Evolutionary conservation across 257 asterid genomes (phyloP).

Genomic region (Gynochthodes officinalis): DNA sequence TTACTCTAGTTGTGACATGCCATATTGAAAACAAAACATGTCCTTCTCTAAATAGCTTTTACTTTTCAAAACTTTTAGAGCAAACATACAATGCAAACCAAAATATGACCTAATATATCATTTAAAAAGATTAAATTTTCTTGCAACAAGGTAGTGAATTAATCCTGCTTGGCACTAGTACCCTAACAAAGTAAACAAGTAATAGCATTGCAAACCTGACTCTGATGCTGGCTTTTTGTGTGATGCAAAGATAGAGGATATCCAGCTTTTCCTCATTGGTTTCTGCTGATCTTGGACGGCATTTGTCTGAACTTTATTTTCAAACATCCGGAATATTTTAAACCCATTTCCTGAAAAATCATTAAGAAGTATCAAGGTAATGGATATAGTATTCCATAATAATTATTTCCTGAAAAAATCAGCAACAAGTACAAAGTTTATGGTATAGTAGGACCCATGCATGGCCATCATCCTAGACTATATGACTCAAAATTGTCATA

Average conservation of each 20-base stretch:
- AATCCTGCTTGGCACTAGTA: no score
- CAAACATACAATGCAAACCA: no score
- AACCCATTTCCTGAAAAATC: slow-evolving; percentile 58
- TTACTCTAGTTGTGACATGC: no score
- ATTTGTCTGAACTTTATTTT: slow-evolving; percentile 36
- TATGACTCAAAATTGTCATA: background rate
- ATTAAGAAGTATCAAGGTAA: background rate
- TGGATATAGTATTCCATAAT: background rate
- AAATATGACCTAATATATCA: no score
- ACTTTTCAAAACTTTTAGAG: no score
- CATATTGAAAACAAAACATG: no score
- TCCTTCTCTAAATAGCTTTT: no score
- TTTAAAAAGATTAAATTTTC: no score
- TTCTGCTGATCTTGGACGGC: slow-evolving; percentile 33
- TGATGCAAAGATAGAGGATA: slow-evolving; percentile 44
- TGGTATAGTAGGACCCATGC: background rate
- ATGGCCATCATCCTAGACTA: background rate
- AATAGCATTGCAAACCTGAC: slow-evolving; percentile 46
- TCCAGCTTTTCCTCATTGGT: slow-evolving; percentile 51
- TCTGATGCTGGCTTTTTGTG: slow-evolving; percentile 39
- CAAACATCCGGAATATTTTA: slow-evolving; percentile 39
- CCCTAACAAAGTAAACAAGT: background rate
- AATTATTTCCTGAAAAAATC: background rate
- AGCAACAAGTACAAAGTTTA: background rate
- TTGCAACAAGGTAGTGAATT: no score